Base-by-base conservation (phyloP, 495 filamentous ascomycete genomes). In the Cryomyces antarcticus region DNA sequence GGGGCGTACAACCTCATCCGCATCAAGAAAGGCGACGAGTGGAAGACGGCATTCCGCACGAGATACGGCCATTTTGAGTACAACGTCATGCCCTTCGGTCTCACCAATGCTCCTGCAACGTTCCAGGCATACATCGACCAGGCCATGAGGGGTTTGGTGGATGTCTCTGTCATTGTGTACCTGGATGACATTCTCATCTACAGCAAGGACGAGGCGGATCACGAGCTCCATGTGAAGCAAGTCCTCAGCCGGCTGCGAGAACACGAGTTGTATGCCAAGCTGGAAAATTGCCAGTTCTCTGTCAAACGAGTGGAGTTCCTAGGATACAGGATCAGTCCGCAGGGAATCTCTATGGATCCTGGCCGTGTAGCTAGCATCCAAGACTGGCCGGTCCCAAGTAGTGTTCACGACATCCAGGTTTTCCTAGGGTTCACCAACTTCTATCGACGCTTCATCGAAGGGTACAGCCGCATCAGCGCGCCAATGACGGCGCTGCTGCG, bases 261-360 rank as follows among this genome's bases (percentile, higher is more conserved):
- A 2, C 11, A 11, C 7, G 34, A 45, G 10, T 41, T 62, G n/a
- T 37, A 46, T 12, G 29, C 55, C 12, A 51, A 49, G 45, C 35
- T 41, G 39, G 37, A 59, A 37, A 63, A 64, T 42, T 61, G 46
- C 41, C 34, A 55, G 39, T 63, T 63, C 41, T 46, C 48, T 50
- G 44, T 42, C 27, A 48, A 44, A 30, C 44, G 53, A 47, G 44
- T 59, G 30, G 38, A 48, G 1, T 62, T 60, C 35, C 46, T 64
- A 39, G 43, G 50, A 40, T 57, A 51, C 47, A 54, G 56, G 35
- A 41, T 63, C 11, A 42, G 10, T 11, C 48, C 34, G 12, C 34
- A 55, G 1, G 46, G 48, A 4, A 50, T 63, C 9, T 28, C 42
- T 13, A 61, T 62, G 39, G 50, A 59, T 39, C 48, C 44, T 7